These are phyloP conservation scores for Escallonia herrerae DNA, from an alignment of 129 eudicot genomes.

Conservation along the genomic window DNA sequence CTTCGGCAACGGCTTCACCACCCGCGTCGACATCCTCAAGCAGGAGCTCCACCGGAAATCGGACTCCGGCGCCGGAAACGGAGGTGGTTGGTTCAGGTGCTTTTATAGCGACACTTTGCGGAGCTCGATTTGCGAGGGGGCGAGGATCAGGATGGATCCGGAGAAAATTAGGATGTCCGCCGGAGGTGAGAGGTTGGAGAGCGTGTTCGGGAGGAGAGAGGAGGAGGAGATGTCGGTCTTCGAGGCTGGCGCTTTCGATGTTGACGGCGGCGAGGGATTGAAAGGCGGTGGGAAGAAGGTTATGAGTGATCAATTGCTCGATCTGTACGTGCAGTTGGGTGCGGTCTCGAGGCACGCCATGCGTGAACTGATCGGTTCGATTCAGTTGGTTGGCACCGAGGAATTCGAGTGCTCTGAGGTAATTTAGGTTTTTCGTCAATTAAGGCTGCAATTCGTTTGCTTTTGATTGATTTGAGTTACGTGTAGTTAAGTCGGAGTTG, in stretches of 20 bases:
- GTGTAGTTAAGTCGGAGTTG: neutral
- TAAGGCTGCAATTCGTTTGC: neutral
- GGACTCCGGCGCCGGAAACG: neutral
- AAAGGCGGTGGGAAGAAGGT: too few relatives aligned
- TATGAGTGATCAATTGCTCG: too few relatives aligned
- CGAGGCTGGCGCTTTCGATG: too few relatives aligned
- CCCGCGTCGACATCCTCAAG: too few relatives aligned
- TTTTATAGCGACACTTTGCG: too few relatives aligned
- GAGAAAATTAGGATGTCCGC: constrained; percentile 15
- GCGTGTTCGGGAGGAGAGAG: constrained; percentile 7
- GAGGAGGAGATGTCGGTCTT: too few relatives aligned
- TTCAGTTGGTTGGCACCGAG: neutral
- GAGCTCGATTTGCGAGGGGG: too few relatives aligned
- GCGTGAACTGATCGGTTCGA: too few relatives aligned
- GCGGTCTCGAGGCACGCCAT: too few relatives aligned
- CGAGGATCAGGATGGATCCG: too few relatives aligned
- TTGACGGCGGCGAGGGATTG: neutral
- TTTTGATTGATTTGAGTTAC: neutral
- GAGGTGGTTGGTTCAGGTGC: too few relatives aligned
- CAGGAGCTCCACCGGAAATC: constrained; percentile 19
- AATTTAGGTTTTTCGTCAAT: neutral
- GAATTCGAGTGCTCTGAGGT: constrained; percentile 69
- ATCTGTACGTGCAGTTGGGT: too few relatives aligned
- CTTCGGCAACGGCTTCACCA: constrained; percentile 8
- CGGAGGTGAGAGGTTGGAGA: constrained; percentile 92